A percentile compares a stretch with the other conserved stretches of the same genome.
These are phyloP conservation scores for Oemleria cerasiformis DNA, from an alignment of 306 rosid genomes.

Conservation along the genomic window DNA sequence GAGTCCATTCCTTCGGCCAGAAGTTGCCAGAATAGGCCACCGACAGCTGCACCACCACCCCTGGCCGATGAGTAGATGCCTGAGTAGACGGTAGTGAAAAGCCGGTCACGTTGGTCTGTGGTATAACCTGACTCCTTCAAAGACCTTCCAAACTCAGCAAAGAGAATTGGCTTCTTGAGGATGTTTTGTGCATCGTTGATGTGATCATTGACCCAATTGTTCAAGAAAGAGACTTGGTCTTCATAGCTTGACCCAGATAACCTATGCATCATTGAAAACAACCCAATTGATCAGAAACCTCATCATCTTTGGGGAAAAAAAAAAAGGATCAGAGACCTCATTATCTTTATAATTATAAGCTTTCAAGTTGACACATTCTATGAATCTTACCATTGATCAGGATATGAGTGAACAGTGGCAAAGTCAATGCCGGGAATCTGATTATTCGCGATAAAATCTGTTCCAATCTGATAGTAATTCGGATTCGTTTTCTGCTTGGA, in stretches of 20 bases:
- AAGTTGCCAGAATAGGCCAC: slow-evolving; percentile 92
- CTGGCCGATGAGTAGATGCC: slow-evolving; percentile 72
- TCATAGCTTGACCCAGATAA: slow-evolving; percentile 51
- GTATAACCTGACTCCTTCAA: slow-evolving; percentile 34
- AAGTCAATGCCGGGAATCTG: slow-evolving; percentile 79
- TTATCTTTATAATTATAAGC: no score
- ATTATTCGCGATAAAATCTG: slow-evolving; percentile 86
- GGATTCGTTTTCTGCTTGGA: slow-evolving; percentile 58
- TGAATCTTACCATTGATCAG: slow-evolving; percentile 68
- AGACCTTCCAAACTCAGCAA: slow-evolving; percentile 87
- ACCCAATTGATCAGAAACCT: not conserved
- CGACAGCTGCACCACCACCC: slow-evolving; percentile 71
- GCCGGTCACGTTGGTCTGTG: slow-evolving; percentile 52
- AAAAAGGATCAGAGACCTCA: not conserved
- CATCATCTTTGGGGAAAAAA: not conserved
- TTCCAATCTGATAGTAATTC: slow-evolving; percentile 51
- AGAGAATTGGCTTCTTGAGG: slow-evolving; percentile 73
- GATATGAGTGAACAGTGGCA: slow-evolving; percentile 87
- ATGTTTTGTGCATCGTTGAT: slow-evolving; percentile 76
- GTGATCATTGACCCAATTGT: slow-evolving; percentile 65
- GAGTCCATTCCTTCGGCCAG: slow-evolving; percentile 75
- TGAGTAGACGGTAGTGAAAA: slow-evolving; percentile 50
- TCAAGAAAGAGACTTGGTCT: slow-evolving; percentile 59
- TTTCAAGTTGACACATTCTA: not conserved
- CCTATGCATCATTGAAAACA: slow-evolving; percentile 44